Evolutionary conservation across 1,139 yeast species (phyloP).

Genomic region (Tardiomyces blankii): DNA sequence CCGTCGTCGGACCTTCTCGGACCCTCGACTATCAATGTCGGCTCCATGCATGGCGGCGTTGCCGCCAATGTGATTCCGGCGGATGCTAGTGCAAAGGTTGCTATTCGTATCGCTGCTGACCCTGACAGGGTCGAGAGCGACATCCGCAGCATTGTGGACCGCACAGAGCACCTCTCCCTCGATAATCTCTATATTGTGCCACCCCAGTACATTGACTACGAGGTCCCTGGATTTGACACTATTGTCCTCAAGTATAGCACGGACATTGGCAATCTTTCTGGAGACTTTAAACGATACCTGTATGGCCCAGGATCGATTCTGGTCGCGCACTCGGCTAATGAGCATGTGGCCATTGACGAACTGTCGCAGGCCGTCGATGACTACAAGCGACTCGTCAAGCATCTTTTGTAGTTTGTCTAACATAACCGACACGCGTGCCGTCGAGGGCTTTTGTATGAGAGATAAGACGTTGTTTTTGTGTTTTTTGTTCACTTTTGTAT

Average conservation of each 20-base stretch:
- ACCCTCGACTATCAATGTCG: constrained; percentile 51
- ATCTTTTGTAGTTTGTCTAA: constrained; percentile 10
- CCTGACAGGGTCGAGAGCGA: constrained; percentile 28
- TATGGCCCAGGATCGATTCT: constrained; percentile 56
- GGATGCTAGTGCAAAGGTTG: constrained; percentile 37
- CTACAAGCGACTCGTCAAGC: constrained; percentile 37
- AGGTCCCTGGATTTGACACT: constrained; percentile 54
- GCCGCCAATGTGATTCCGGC: constrained; percentile 59
- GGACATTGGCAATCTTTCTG: constrained; percentile 45
- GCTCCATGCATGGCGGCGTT: constrained; percentile 47
- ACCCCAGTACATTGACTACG: constrained; percentile 43
- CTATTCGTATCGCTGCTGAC: constrained; percentile 46
- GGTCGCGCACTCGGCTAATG: constrained; percentile 53
- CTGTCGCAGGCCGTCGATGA: constrained; percentile 45
- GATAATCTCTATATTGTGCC: constrained; percentile 16
- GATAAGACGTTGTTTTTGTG: too few relatives aligned
- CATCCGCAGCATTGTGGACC: constrained; percentile 28
- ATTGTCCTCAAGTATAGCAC: constrained; percentile 50
- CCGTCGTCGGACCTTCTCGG: constrained; percentile 49
- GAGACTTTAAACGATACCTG: constrained; percentile 35
- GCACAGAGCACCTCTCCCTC: constrained; percentile 19
- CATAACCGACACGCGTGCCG: too few relatives aligned
- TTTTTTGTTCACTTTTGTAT: too few relatives aligned
- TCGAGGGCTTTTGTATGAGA: too few relatives aligned
- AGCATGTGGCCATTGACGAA: constrained; percentile 41